Evolutionary conservation across 2,329 filamentous ascomycete genomes (phyloP), one percentile per base, ranked within the genome.

Genomic region (Paecilomyces formosus): DNA sequence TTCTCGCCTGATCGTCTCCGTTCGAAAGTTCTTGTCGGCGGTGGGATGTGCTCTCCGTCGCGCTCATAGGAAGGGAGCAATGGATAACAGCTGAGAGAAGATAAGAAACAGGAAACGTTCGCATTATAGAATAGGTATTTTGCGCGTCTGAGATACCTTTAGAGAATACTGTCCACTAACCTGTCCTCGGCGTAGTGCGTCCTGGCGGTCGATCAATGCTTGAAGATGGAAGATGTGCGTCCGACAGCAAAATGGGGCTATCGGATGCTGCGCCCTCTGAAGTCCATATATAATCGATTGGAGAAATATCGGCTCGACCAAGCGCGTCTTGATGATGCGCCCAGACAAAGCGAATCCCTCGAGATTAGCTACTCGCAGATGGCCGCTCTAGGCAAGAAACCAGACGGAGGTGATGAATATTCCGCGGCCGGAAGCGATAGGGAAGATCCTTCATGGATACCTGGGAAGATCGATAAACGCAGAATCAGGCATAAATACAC

Each of bases 171-270:
- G 39, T 18, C 18, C 8, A 9, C 39, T 45, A 18, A 45, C 9
- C 2, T 45, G 15, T 7, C 7, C 39, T 45, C 39, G 2, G 18
- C 9, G 39, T 58, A 58, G 31, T 31, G 18, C 35, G 31, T 24
- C 24, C 31, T 21, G 31, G 12, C 50, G 24, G 50, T 15, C 21
- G 22, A 24, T 13, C 26, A 22, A 28, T 28, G 22, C 22, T 52
- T 24, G 21, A 52, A 52, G 26, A 75, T 75, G 72, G 70, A 73
- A 54, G 71, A 75, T 58, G 60, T 74, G 53, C 70, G 70, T 59
- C 65, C 71, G 50, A 77, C 73, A 7, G 72, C 74, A 55, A 73
- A 68, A 72, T 77, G 75, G 75, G 74, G 73, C 57, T 75, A 76
- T 59, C 73, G 75, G 63, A 71, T 76, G 58, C 63, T 79, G 57